Percentiles rank a stretch among this genome's conserved stretches.
These are phyloP conservation scores for Ulvella scutata DNA, from an alignment of 139 green algal genomes.

Conservation along the genomic window DNA sequence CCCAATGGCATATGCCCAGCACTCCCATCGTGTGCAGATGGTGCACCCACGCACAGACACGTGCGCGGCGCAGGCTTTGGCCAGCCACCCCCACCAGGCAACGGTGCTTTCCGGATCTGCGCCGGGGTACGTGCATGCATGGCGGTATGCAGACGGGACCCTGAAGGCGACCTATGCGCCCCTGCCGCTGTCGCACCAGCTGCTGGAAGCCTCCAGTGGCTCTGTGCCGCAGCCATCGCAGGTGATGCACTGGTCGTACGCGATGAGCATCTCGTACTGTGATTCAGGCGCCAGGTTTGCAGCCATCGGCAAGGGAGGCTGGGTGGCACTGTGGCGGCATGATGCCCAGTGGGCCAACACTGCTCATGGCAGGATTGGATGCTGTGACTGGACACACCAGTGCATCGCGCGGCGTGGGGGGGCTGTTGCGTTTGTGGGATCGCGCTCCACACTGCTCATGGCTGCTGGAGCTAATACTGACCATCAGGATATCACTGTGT, in stretches of 20 bases:
- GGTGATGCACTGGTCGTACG: background rate
- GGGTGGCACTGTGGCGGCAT: conserved; percentile 57
- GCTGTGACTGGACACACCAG: conserved; percentile 63
- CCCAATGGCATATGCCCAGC: background rate
- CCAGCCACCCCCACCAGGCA: background rate
- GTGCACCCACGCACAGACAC: background rate
- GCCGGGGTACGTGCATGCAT: conserved; percentile 1
- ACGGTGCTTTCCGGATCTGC: background rate
- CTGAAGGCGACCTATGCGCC: background rate
- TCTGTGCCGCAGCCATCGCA: background rate
- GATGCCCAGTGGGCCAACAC: conserved; percentile 22
- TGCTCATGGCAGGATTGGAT: conserved; percentile 30
- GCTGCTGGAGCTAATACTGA: background rate
- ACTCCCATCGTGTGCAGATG: background rate
- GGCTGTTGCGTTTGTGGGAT: background rate
- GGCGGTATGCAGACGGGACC: background rate
- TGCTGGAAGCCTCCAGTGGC: background rate
- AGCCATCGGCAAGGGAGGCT: conserved; percentile 46
- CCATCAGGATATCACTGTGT: background rate
- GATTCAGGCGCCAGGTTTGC: conserved; percentile 49
- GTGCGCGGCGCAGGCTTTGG: background rate
- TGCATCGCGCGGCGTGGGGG: background rate
- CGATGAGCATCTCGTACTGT: conserved; percentile 5
- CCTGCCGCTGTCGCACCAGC: background rate
- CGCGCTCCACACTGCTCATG: background rate